A percentile compares a stretch with the other conserved stretches of the same genome.
phyloP scores from a whole-genome alignment of 257 asterid genomes.

The Nicotiana knightiana region DNA sequence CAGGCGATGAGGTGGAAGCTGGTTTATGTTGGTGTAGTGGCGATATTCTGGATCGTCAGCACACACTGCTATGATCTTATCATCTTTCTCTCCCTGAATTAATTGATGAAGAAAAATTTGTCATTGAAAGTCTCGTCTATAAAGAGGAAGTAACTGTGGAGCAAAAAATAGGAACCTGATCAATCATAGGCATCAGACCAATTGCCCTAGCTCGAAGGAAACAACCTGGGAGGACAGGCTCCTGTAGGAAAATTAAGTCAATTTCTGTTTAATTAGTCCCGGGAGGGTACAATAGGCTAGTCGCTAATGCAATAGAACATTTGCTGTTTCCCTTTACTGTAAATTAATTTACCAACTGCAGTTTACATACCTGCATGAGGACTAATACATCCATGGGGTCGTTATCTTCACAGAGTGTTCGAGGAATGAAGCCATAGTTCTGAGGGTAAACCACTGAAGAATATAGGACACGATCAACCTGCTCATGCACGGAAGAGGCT shows the following conservation, averaged over 20 bases:
- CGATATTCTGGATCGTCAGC: conserved; percentile 97
- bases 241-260: conserved; percentile 34
- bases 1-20: conserved; percentile 90
- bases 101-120: not conserved
- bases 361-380: conserved; percentile 71
- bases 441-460: conserved; percentile 97
- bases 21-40: conserved; percentile 79
- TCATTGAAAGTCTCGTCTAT: accelerated
- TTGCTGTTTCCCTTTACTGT: not conserved
- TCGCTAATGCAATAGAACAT: not conserved
- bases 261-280: not conserved
- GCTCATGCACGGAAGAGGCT: not conserved
- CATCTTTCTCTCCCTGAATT: conserved; percentile 85
- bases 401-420: conserved; percentile 90
- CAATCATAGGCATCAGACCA: conserved; percentile 97
- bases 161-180: conserved; percentile 49
- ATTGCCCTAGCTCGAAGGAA: conserved; percentile 96
- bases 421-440: conserved; percentile 93
- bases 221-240: conserved; percentile 85
- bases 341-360: not conserved
- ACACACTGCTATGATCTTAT: conserved; percentile 91
- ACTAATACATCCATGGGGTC: conserved; percentile 95
- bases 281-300: not conserved
- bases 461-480: conserved; percentile 87
- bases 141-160: not conserved